phyloP scores from a whole-genome alignment of 2,329 filamentous ascomycete species.

The Colletotrichum falcatum region DNA sequence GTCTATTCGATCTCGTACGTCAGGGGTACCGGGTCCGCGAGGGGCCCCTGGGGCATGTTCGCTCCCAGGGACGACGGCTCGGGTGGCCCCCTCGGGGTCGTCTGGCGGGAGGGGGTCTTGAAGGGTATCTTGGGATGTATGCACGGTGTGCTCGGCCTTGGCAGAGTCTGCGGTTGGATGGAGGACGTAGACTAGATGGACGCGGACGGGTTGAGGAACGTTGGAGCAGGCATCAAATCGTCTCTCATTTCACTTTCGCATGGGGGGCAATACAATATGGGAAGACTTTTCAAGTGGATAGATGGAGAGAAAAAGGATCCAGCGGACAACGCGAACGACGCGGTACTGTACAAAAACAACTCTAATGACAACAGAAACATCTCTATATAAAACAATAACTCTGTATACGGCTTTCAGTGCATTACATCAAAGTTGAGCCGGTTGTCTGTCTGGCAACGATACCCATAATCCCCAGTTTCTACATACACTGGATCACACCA shows the following conservation, averaged over 20 bases:
- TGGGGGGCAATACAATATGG: neutral
- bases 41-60: neutral
- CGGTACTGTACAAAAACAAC: neutral
- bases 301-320: neutral
- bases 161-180: too few relatives aligned
- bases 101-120: slow-evolving; percentile 1
- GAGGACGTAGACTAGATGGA: slow-evolving; percentile 9
- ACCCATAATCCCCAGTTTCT: too few relatives aligned
- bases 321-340: neutral
- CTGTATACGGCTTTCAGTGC: too few relatives aligned
- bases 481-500: neutral
- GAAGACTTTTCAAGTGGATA: neutral
- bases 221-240: neutral
- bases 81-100: neutral
- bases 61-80: neutral
- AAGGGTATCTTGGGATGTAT: neutral
- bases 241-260: too few relatives aligned
- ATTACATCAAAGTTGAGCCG: neutral
- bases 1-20: slow-evolving; percentile 21
- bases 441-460: neutral
- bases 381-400: neutral
- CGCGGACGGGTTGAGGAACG: neutral
- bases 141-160: neutral
- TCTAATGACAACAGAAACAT: neutral
- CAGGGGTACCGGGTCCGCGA: slow-evolving; percentile 12